Percentiles rank a stretch among this genome's conserved stretches.
These are phyloP conservation scores for Corymbia citriodora DNA, from an alignment of 441 rosid genomes.

Conservation along the genomic window DNA sequence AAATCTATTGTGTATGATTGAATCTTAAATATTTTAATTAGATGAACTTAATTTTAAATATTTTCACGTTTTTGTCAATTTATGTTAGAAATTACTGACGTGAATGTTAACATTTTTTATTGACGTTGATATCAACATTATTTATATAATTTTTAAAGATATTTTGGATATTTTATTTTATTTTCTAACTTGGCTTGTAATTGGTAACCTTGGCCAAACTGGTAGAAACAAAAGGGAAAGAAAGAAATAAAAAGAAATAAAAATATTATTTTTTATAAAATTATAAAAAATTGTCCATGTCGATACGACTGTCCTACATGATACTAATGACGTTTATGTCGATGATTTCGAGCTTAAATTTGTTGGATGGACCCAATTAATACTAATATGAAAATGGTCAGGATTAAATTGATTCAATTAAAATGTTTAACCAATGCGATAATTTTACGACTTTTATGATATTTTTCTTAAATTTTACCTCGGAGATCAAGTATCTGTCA, in stretches of 20 bases:
- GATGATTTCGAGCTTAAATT: too few relatives aligned
- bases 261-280: too few relatives aligned
- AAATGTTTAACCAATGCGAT: accelerated
- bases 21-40: accelerated
- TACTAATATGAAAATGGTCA: too few relatives aligned
- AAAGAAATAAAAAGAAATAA: accelerated
- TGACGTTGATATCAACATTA: too few relatives aligned
- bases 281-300: accelerated
- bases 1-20: accelerated
- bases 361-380: accelerated
- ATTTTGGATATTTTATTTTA: too few relatives aligned
- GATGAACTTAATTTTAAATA: accelerated
- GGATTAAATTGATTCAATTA: too few relatives aligned
- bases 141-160: too few relatives aligned
- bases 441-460: accelerated
- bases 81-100: too few relatives aligned
- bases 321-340: accelerated
- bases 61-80: too few relatives aligned
- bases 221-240: accelerated
- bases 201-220: accelerated
- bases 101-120: too few relatives aligned
- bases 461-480: too few relatives aligned
- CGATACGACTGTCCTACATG: accelerated
- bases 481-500: not conserved
- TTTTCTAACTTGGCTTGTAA: too few relatives aligned